phyloP scores from a whole-genome alignment of 2,329 filamentous ascomycete species.

The Cyphellophora europaea region DNA sequence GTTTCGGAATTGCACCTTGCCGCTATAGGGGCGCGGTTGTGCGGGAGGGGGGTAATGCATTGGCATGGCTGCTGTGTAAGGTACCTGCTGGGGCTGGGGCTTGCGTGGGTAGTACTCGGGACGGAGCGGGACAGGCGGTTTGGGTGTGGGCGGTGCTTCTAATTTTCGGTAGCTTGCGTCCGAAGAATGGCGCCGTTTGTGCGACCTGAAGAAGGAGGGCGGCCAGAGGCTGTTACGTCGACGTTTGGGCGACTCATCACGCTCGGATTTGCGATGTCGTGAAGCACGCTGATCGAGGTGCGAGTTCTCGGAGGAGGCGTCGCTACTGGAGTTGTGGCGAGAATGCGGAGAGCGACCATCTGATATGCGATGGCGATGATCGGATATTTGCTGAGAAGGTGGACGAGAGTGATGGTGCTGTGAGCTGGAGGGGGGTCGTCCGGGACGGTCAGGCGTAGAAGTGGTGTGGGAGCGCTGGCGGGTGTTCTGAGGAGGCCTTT shows the following conservation, averaged over 20 bases:
- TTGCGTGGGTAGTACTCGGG: slow-evolving; percentile 13
- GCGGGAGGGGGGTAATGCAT: slow-evolving; percentile 4
- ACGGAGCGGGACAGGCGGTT: slow-evolving; percentile 9
- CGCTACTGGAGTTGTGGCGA: slow-evolving; percentile 8
- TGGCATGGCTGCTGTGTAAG: slow-evolving; percentile 8
- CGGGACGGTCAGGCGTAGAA: slow-evolving; percentile 9
- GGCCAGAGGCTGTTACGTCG: slow-evolving; percentile 13
- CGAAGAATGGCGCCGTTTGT: slow-evolving; percentile 17
- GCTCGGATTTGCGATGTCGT: slow-evolving; percentile 12
- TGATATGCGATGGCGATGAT: neutral
- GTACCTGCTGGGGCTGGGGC: slow-evolving; percentile 4
- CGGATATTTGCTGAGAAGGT: neutral
- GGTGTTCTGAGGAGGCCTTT: slow-evolving; percentile 8
- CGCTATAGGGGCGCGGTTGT: slow-evolving; percentile 4
- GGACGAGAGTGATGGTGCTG: neutral
- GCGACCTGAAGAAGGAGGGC: slow-evolving; percentile 15
- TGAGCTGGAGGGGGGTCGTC: slow-evolving; percentile 10
- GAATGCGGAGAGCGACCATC: slow-evolving; percentile 1
- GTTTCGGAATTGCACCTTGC: slow-evolving; percentile 8
- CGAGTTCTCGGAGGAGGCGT: slow-evolving; percentile 25
- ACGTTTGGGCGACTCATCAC: slow-evolving; percentile 9
- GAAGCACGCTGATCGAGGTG: slow-evolving; percentile 14
- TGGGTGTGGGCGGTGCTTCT: slow-evolving; percentile 4
- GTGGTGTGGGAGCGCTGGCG: slow-evolving; percentile 15
- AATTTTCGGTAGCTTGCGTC: slow-evolving; percentile 6